phyloP scores from a whole-genome alignment of 2,329 filamentous ascomycete species.

The Xylariaceae sp. region DNA sequence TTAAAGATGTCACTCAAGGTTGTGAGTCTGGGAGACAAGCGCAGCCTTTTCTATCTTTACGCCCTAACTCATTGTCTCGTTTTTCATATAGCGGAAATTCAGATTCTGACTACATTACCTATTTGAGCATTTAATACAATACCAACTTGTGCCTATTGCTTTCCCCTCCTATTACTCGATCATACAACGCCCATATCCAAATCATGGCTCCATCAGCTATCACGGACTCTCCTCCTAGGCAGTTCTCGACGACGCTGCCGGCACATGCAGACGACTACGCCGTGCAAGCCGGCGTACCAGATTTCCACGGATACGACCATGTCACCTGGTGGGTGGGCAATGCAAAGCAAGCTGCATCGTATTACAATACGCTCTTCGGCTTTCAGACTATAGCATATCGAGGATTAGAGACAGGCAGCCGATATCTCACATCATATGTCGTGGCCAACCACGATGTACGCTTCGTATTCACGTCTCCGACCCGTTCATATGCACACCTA shows the following conservation, averaged over 20 bases:
- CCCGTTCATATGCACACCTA: slow-evolving; percentile 58
- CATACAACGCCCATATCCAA: slow-evolving; percentile 12
- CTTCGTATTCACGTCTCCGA: slow-evolving; percentile 80
- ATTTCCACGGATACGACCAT: slow-evolving; percentile 85
- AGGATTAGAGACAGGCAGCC: slow-evolving; percentile 82
- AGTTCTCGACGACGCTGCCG: slow-evolving; percentile 37
- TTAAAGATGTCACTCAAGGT: no score
- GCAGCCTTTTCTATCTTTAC: no score
- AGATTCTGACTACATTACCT: no score
- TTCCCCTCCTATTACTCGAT: background rate
- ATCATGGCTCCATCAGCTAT: slow-evolving; percentile 59
- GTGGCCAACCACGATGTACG: slow-evolving; percentile 71
- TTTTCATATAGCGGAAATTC: no score
- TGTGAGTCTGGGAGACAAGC: no score
- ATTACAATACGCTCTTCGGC: slow-evolving; percentile 83
- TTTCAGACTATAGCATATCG: slow-evolving; percentile 79
- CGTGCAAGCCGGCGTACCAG: slow-evolving; percentile 46
- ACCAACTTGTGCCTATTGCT: background rate
- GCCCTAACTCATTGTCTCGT: no score
- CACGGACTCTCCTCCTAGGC: slow-evolving; percentile 44
- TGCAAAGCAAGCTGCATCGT: slow-evolving; percentile 88
- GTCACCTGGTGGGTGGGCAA: slow-evolving; percentile 97
- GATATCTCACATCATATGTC: slow-evolving; percentile 79
- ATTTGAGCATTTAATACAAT: no score
- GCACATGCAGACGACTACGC: slow-evolving; percentile 50